Evolutionary conservation across 2,329 filamentous ascomycete species (phyloP).

Genomic region (Botrytis paeoniae): DNA sequence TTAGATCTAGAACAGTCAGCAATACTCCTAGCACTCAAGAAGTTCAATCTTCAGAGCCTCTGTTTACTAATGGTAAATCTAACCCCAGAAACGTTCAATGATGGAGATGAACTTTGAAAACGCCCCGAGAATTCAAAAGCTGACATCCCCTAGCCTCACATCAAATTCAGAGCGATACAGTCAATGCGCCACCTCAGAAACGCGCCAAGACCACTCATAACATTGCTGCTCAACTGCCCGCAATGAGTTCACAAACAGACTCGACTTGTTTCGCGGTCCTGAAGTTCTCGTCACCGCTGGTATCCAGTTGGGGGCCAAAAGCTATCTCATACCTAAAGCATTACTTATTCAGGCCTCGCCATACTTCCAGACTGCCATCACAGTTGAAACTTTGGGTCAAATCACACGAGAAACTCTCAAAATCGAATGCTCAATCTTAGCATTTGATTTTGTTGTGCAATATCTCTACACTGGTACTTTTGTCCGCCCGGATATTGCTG

Average conservation of each 20-base stretch:
- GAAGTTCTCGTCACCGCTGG: slow-evolving; percentile 14
- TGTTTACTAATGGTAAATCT: not conserved
- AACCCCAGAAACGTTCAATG: too few species aligned
- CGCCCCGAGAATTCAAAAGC: not conserved
- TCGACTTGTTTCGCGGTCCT: slow-evolving; percentile 12
- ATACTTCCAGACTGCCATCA: slow-evolving; percentile 20
- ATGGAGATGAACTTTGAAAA: not conserved
- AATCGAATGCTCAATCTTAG: slow-evolving; percentile 5
- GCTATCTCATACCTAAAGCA: slow-evolving; percentile 12
- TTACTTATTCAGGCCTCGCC: slow-evolving; percentile 21
- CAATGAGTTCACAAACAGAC: not conserved
- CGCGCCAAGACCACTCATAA: not conserved
- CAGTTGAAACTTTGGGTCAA: slow-evolving; percentile 7
- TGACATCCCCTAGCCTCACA: not conserved
- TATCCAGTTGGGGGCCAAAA: not conserved
- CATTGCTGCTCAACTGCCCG: not conserved
- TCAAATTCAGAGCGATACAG: not conserved
- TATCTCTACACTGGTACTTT: slow-evolving; percentile 22
- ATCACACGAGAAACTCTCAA: slow-evolving; percentile 10
- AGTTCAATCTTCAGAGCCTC: too few species aligned
- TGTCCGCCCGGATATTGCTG: not conserved
- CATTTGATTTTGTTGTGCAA: slow-evolving; percentile 20
- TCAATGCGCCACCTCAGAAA: not conserved
- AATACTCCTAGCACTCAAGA: not conserved
- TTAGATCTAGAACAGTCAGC: not conserved